Evolutionary conservation across 345 rosid species (phyloP).

Genomic region (Brassica carinata): DNA sequence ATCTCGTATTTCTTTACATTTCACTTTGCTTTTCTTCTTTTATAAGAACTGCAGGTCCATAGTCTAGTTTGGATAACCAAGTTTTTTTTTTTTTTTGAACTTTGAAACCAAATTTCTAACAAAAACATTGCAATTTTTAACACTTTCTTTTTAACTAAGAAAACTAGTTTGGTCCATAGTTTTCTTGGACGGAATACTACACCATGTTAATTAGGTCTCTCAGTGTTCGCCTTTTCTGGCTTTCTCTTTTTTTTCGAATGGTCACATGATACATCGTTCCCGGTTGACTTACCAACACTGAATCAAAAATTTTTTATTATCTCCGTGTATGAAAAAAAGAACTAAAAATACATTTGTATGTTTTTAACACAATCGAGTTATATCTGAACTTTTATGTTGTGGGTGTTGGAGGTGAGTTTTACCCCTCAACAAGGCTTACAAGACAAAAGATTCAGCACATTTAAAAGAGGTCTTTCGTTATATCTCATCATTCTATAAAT

Average conservation of each 20-base stretch:
- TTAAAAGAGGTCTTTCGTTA: no score
- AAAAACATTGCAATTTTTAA: background rate
- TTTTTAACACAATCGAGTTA: background rate
- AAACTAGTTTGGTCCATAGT: no score
- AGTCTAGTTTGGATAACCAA: background rate
- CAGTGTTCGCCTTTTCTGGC: background rate
- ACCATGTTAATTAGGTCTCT: background rate
- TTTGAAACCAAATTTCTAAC: background rate
- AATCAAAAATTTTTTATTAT: background rate
- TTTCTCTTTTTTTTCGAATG: background rate
- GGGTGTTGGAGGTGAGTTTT: background rate
- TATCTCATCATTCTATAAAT: no score
- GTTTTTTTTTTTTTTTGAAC: no score
- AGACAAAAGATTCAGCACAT: no score
- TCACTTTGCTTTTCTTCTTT: background rate
- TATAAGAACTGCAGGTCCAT: background rate
- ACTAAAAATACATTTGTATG: no score
- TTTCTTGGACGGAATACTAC: background rate
- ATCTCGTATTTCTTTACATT: background rate
- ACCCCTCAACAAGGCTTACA: no score
- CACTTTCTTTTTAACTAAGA: background rate
- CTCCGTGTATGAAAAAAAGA: background rate
- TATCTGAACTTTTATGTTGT: background rate
- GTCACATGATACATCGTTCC: background rate
- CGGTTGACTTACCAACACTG: background rate